Conservation (phyloP, 257 asterid species). For the Forsythia suspensa region DNA sequence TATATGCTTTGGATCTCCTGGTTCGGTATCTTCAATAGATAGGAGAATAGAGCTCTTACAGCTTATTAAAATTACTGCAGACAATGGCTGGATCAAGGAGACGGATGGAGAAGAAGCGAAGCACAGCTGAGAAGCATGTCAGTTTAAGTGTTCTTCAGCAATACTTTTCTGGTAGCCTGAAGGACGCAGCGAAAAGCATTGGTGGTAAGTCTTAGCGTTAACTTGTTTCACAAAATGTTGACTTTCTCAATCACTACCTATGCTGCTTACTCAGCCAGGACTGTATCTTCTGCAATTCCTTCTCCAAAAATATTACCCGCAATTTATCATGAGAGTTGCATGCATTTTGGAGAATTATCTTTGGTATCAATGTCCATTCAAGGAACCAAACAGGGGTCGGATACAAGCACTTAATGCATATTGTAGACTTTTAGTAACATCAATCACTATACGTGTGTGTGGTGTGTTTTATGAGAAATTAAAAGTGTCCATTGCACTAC, state of each 20-base stretch:
- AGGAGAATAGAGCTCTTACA: slow-evolving; percentile 2
- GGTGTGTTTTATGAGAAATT: neutral
- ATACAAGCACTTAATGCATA: neutral
- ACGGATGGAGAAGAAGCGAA: slow-evolving; percentile 61
- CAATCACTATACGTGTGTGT: neutral
- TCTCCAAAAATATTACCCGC: neutral
- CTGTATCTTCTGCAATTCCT: neutral
- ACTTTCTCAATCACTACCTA: neutral
- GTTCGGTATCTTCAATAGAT: slow-evolving; percentile 13
- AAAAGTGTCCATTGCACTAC: too few relatives aligned
- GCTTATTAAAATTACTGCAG: slow-evolving; percentile 30
- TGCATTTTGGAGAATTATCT: neutral
- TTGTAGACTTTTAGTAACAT: neutral
- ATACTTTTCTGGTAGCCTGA: slow-evolving; percentile 88
- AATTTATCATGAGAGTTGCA: neutral
- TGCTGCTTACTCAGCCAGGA: neutral
- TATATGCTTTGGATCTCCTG: neutral
- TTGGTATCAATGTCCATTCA: neutral
- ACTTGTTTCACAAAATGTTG: slow-evolving; percentile 2
- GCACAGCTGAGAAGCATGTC: slow-evolving; percentile 82
- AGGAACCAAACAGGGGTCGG: neutral
- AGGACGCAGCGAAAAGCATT: slow-evolving; percentile 92
- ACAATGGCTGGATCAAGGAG: slow-evolving; percentile 37
- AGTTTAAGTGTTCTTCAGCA: slow-evolving; percentile 81
- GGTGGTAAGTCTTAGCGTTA: slow-evolving; percentile 66